These are phyloP conservation scores for Botryotinia narcissicola DNA, from an alignment of 2,329 filamentous ascomycete species.

Conservation along the genomic window DNA sequence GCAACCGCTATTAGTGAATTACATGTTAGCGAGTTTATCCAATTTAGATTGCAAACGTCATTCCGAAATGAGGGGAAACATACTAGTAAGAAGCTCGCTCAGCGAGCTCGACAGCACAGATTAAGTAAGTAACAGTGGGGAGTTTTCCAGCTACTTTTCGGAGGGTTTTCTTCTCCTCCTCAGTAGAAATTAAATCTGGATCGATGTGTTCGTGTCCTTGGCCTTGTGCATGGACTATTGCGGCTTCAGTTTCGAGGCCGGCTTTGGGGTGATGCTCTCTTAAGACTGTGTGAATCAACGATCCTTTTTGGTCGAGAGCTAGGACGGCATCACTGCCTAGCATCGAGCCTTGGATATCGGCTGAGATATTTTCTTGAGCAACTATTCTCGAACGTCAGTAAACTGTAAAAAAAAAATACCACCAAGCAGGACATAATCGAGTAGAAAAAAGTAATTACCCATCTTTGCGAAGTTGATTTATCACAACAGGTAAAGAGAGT, in stretches of 20 bases:
- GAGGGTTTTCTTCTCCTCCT: constrained; percentile 61
- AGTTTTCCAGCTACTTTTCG: constrained; percentile 63
- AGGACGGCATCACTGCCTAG: constrained; percentile 22
- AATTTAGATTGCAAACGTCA: constrained; percentile 41
- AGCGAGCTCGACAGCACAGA: constrained; percentile 71
- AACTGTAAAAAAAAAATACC: background rate
- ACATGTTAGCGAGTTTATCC: background rate
- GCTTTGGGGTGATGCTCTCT: background rate
- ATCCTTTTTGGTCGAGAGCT: constrained; percentile 25
- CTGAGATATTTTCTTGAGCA: constrained; percentile 22
- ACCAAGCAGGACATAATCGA: background rate
- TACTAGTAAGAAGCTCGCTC: constrained; percentile 80
- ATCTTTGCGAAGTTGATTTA: constrained; percentile 15
- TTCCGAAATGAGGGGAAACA: constrained; percentile 45
- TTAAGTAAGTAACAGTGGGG: constrained; percentile 63
- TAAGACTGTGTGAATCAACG: constrained; percentile 24
- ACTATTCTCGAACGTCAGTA: constrained; percentile 12
- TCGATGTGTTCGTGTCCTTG: constrained; percentile 2
- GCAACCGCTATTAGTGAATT: constrained; percentile 4
- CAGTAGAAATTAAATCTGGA: constrained; percentile 42
- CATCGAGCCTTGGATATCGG: constrained; percentile 21
- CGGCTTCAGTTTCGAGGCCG: background rate
- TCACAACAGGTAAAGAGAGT: constrained; percentile 15
- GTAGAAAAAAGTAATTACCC: constrained; percentile 8
- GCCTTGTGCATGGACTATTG: background rate